Evolutionary conservation across 768 basidiomycete genomes (phyloP).

Genomic region (Lanmaoa rubissima): DNA sequence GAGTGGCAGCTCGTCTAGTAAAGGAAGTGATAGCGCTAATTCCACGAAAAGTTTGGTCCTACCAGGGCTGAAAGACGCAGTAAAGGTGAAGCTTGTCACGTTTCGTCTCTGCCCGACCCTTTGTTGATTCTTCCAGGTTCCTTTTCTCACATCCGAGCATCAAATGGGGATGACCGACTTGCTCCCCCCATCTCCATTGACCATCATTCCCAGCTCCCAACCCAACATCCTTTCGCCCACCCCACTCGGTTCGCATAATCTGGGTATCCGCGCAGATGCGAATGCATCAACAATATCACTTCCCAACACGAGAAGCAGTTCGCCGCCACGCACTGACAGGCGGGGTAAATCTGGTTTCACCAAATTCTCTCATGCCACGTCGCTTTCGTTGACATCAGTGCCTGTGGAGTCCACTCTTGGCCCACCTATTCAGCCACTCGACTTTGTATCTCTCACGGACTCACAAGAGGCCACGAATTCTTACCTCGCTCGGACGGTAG

Average conservation of each 20-base stretch:
- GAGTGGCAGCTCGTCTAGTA: slow-evolving; percentile 47
- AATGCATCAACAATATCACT: slow-evolving; percentile 41
- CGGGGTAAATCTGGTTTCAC: slow-evolving; percentile 21
- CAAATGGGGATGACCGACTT: slow-evolving; percentile 67
- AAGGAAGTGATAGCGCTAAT: slow-evolving; percentile 34
- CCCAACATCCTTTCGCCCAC: slow-evolving; percentile 39
- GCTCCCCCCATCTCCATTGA: slow-evolving; percentile 71
- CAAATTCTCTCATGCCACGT: slow-evolving; percentile 31
- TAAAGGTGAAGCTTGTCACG: slow-evolving; percentile 50
- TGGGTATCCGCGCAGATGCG: slow-evolving; percentile 30
- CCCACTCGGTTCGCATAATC: slow-evolving; percentile 33
- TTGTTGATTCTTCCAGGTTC: slow-evolving; percentile 43
- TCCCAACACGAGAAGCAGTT: slow-evolving; percentile 34
- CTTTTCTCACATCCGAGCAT: slow-evolving; percentile 66
- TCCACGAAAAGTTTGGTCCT: slow-evolving; percentile 36
- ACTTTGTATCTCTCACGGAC: slow-evolving; percentile 57
- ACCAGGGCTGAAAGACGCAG: slow-evolving; percentile 68
- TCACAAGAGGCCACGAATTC: slow-evolving; percentile 57
- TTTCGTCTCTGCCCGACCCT: not conserved
- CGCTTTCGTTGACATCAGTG: slow-evolving; percentile 35
- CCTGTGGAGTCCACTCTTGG: slow-evolving; percentile 34
- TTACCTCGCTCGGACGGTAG: slow-evolving; percentile 71
- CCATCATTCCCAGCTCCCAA: slow-evolving; percentile 37
- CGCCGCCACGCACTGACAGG: slow-evolving; percentile 25
- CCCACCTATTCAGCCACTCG: slow-evolving; percentile 60